These are phyloP conservation scores for Sphenostylis stenocarpa DNA, from an alignment of 306 rosid genomes.

Conservation along the genomic window DNA sequence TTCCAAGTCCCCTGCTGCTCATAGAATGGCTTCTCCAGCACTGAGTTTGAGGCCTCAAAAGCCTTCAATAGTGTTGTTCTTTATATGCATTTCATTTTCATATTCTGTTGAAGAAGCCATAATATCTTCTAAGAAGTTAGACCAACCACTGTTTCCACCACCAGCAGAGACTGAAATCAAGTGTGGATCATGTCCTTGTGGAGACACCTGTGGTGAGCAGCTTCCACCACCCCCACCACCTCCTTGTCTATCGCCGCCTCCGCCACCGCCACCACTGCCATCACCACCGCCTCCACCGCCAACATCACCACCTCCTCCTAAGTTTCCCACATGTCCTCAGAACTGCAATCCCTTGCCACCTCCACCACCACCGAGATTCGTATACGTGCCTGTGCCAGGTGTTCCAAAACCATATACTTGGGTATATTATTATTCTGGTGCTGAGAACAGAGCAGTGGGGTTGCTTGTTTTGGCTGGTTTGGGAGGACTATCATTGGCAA, in stretches of 20 bases:
- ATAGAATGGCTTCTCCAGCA: slow-evolving; percentile 42
- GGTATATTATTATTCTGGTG: slow-evolving; percentile 44
- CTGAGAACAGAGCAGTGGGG: slow-evolving; percentile 32
- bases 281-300: slow-evolving; percentile 13
- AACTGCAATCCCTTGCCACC: slow-evolving; percentile 37
- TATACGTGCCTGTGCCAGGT: slow-evolving; percentile 66
- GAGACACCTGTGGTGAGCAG: slow-evolving; percentile 53
- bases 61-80: slow-evolving; percentile 1
- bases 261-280: background rate
- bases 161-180: slow-evolving; percentile 51
- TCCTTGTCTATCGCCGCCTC: slow-evolving; percentile 23
- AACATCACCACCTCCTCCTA: slow-evolving; percentile 24
- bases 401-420: slow-evolving; percentile 41
- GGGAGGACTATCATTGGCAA: slow-evolving; percentile 38
- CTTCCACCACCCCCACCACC: slow-evolving; percentile 35
- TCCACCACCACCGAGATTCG: slow-evolving; percentile 62
- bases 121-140: slow-evolving; percentile 37
- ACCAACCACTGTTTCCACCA: slow-evolving; percentile 26
- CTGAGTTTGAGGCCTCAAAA: slow-evolving; percentile 32
- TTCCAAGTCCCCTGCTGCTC: slow-evolving; percentile 3
- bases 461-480: slow-evolving; percentile 38
- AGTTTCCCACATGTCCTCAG: slow-evolving; percentile 31
- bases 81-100: slow-evolving; percentile 39
- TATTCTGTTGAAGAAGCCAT: slow-evolving; percentile 25
- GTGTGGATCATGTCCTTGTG: slow-evolving; percentile 89